Evolutionary conservation across 371 early-diverging fungal species (phyloP), one percentile per base, ranked within the genome.

Genomic region (Apophysomyces sp.): DNA sequence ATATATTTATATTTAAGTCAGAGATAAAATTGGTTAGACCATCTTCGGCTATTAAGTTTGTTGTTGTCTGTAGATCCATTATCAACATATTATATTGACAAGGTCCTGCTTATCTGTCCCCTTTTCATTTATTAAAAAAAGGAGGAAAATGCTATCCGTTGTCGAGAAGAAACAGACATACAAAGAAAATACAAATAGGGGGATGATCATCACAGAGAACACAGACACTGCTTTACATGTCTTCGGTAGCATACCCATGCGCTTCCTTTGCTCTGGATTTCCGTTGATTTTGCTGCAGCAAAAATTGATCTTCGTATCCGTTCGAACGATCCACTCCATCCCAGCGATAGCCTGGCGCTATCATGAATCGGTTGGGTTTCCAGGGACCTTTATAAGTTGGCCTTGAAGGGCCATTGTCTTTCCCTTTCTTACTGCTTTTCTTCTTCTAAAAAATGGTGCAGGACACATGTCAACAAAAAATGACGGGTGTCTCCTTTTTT

Each of bases 291-390:
- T 75, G 64, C 15, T 77, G 81, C 55, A 82, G 58, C 52, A 87
- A 75, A 34, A 80, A 79, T 27, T 80, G 73, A 60, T 80, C 85
- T 73, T 95, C 96, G 64, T 89, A 95, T 21, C 93, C 94, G 68
- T 89, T 95, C 12, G 92, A 90, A 13, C 96, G 83, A 72, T 95
- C 94, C 29, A 93, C 90, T 4, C 96, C 96, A 83, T 95, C 96
- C 96, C 96, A 95, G 4, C 94, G 84, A 67, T 91, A 91, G 0
- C 96, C 96, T 16, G 96, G 94, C 31, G 77, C 74, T 49, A 94
- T 94, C 63, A 86, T 85, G 70, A 86, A 94, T 21, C 96, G 76
- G 72, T 95, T 95, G 8, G 91, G 91, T 34, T 92, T 86, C 63
- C 86, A 85, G 4, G 82, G 73, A 9, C 90, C 90, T 57, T 84